Conservation (phyloP, 768 basidiomycete genomes). For the Hydnum rufescens region DNA sequence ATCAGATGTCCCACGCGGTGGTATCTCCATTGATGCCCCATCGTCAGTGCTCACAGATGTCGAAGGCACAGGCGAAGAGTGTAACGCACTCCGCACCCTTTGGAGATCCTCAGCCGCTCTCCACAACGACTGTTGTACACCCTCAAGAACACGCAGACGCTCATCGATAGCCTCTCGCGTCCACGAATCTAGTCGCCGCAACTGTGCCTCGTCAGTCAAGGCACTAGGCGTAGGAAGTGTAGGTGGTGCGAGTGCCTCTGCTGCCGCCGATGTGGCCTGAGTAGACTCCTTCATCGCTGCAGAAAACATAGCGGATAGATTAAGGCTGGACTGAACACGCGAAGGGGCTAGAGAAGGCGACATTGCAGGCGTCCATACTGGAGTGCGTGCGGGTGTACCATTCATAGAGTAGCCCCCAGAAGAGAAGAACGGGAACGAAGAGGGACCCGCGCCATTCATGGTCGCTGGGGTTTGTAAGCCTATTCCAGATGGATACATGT, state of each 20-base stretch:
- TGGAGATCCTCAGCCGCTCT: conserved; percentile 63
- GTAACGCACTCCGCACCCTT: conserved; percentile 52
- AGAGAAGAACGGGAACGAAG: too few species aligned
- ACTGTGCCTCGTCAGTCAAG: conserved; percentile 35
- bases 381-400: neutral
- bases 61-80: conserved; percentile 16
- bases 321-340: neutral
- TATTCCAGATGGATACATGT: conserved; percentile 3
- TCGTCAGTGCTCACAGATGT: conserved; percentile 9
- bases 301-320: neutral
- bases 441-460: conserved; percentile 1
- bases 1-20: neutral
- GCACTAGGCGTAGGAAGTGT: conserved; percentile 22
- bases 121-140: conserved; percentile 53
- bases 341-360: neutral
- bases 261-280: neutral
- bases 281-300: neutral
- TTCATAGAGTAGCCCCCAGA: neutral
- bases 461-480: conserved; percentile 4
- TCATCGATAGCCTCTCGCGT: conserved; percentile 76
- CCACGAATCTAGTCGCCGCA: conserved; percentile 39
- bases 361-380: neutral
- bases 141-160: conserved; percentile 55
- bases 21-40: conserved; percentile 2
- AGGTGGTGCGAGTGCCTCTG: neutral